Evolutionary conservation across 305 asterid species (phyloP).

Genomic region (Solanum hybrid): DNA sequence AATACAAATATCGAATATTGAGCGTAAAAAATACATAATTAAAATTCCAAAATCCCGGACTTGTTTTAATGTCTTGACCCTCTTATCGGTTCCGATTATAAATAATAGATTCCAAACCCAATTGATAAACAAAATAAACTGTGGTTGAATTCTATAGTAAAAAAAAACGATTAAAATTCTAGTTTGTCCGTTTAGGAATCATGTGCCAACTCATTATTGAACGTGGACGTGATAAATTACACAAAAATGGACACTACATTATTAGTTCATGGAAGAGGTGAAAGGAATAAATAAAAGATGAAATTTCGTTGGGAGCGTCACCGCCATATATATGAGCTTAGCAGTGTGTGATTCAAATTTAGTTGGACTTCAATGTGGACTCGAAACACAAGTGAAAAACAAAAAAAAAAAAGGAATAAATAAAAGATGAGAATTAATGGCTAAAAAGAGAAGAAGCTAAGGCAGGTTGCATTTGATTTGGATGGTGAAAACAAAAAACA

Average conservation of each 20-base stretch:
- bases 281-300: background rate
- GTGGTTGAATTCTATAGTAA: background rate
- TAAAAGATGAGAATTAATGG: background rate
- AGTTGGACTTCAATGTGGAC: background rate
- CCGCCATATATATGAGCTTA: background rate
- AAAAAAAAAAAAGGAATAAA: background rate
- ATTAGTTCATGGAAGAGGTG: background rate
- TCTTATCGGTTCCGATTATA: background rate
- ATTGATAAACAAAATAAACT: background rate
- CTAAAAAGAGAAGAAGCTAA: constrained; percentile 4
- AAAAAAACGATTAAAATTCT: background rate
- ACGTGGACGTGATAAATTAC: background rate
- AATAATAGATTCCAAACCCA: background rate
- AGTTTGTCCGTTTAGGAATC: background rate
- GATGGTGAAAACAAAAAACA: background rate
- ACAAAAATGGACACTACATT: background rate
- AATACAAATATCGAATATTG: background rate
- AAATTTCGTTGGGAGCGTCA: background rate
- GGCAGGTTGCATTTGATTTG: constrained; percentile 13
- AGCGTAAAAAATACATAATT: background rate
- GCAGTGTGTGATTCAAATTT: background rate
- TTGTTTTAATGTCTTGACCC: background rate
- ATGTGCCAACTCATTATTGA: background rate
- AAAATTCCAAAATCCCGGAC: background rate
- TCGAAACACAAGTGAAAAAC: background rate